These are phyloP conservation scores for Exophiala phaeomuriformis DNA, from an alignment of 2,329 filamentous ascomycete species.

Conservation along the genomic window DNA sequence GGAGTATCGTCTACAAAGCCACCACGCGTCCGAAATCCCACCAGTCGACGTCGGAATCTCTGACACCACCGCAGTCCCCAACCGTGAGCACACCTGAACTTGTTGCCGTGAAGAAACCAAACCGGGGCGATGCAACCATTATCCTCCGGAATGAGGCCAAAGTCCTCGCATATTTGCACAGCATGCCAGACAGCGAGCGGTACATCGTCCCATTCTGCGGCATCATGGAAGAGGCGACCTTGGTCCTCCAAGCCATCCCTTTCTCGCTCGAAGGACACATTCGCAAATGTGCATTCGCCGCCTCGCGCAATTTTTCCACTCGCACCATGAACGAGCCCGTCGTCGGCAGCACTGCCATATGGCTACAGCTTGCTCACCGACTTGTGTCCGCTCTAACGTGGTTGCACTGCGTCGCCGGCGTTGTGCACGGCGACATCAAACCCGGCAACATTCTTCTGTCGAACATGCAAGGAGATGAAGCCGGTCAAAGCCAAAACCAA, in stretches of 20 bases:
- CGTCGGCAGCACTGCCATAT: constrained; percentile 33
- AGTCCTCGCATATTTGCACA: constrained; percentile 36
- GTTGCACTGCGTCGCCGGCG: constrained; percentile 36
- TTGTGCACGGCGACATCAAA: constrained; percentile 46
- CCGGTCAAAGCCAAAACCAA: neutral
- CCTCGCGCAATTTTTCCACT: constrained; percentile 32
- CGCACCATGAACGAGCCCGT: constrained; percentile 42
- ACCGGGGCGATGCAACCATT: constrained; percentile 35
- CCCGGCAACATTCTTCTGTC: constrained; percentile 40
- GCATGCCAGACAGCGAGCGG: constrained; percentile 30
- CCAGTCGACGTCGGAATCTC: constrained; percentile 10
- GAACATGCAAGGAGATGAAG: constrained; percentile 9
- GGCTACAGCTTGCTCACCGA: constrained; percentile 36
- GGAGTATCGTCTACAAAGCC: constrained; percentile 43
- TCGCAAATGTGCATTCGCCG: constrained; percentile 30
- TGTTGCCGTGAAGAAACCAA: constrained; percentile 41
- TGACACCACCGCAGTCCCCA: constrained; percentile 33
- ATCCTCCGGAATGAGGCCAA: constrained; percentile 40
- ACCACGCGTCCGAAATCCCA: constrained; percentile 5
- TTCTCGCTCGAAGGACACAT: constrained; percentile 39
- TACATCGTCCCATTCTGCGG: constrained; percentile 42
- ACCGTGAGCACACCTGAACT: constrained; percentile 24
- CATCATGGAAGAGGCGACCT: constrained; percentile 35
- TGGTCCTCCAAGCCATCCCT: constrained; percentile 42
- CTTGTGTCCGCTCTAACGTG: constrained; percentile 39